These are phyloP conservation scores for Straminergon stramineum DNA, from an alignment of 225 moss, liverwort and hornwort species.

Conservation along the genomic window DNA sequence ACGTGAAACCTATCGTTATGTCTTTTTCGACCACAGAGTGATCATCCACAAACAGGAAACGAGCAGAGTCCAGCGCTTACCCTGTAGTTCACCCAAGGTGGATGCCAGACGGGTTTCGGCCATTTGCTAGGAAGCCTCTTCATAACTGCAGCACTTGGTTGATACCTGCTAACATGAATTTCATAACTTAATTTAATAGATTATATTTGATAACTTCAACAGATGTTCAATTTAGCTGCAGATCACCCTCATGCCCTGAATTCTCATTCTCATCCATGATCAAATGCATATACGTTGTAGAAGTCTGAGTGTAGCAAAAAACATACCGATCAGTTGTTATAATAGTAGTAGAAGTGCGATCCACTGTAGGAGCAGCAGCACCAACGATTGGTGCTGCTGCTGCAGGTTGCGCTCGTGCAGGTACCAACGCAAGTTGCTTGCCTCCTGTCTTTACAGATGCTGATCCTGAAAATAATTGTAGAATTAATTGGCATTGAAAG, in stretches of 20 bases:
- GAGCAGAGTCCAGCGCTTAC: constrained; percentile 21
- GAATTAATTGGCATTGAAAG: background rate
- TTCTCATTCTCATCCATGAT: background rate
- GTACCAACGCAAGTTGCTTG: constrained; percentile 57
- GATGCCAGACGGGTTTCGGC: constrained; percentile 98
- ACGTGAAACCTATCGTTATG: background rate
- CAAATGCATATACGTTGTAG: background rate
- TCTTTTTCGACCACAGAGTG: background rate
- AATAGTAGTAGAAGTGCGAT: constrained; percentile 38
- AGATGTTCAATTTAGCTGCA: background rate
- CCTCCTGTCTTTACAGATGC: constrained; percentile 42
- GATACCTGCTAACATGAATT: constrained; percentile 40
- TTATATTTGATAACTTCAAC: background rate
- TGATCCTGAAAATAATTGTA: constrained; percentile 11
- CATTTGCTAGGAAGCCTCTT: constrained; percentile 97
- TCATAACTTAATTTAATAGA: background rate
- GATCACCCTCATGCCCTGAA: background rate
- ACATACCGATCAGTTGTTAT: constrained; percentile 50
- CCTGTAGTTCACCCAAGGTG: constrained; percentile 96
- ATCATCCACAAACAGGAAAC: background rate
- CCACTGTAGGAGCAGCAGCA: constrained; percentile 37
- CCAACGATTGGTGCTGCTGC: constrained; percentile 53
- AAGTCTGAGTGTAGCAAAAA: background rate
- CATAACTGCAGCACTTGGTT: constrained; percentile 91
- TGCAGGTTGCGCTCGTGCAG: constrained; percentile 43